These are phyloP conservation scores for Erodium moschatum DNA, from an alignment of 441 rosid species.

Conservation along the genomic window DNA sequence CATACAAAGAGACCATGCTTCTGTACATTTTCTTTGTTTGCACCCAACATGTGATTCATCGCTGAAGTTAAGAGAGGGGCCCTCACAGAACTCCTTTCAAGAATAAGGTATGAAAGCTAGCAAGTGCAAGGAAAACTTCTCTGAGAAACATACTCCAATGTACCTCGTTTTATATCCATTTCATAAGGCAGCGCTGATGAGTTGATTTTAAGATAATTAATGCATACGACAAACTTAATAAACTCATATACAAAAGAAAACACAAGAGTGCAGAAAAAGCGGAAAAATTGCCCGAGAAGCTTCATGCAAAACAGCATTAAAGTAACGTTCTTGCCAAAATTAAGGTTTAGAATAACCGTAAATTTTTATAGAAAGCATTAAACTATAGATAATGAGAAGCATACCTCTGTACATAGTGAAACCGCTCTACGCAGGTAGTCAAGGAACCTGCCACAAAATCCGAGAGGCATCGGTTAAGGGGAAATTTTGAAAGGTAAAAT, in stretches of 20 bases:
- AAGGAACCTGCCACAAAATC: constrained; percentile 17
- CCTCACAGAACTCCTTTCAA: constrained; percentile 9
- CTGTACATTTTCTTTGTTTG: constrained; percentile 15
- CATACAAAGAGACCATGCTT: constrained; percentile 17
- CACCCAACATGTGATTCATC: constrained; percentile 21
- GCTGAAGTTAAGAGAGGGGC: constrained; percentile 16
- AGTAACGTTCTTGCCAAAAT: constrained; percentile 8
- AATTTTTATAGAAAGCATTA: constrained; percentile 17
- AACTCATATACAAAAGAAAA: constrained; percentile 20
- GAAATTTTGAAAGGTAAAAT: constrained; percentile 18
- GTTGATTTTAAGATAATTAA: constrained; percentile 19
- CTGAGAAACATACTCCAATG: constrained; percentile 18
- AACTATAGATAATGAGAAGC: constrained; percentile 13
- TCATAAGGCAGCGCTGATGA: constrained; percentile 14
- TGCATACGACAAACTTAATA: constrained; percentile 19
- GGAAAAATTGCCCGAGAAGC: constrained; percentile 12
- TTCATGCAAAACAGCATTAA: constrained; percentile 12
- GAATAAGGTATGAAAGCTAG: constrained; percentile 13
- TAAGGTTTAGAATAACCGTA: constrained; percentile 15
- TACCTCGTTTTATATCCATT: constrained; percentile 20
- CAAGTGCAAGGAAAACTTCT: constrained; percentile 12
- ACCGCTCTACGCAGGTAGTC: constrained; percentile 6
- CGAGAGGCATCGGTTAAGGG: constrained; percentile 17
- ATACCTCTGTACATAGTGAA: neutral
- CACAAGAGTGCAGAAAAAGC: constrained; percentile 11